Conservation (phyloP, 305 asterid species). For the Ilex paraguariensis region DNA sequence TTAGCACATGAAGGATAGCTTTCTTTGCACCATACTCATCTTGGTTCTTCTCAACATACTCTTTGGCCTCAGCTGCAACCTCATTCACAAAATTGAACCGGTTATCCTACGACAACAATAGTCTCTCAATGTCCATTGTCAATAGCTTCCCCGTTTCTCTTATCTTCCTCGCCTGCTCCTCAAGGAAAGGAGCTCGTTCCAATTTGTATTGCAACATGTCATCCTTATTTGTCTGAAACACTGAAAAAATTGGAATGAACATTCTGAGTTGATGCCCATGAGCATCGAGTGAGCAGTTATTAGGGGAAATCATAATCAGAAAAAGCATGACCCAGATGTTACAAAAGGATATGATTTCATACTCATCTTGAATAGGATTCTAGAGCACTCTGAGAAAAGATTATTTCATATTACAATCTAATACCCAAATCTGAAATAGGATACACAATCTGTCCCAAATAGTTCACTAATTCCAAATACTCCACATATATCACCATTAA, state of each 20-base stretch:
- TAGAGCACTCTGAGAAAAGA: too few species aligned
- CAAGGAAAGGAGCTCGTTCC: conserved; percentile 88
- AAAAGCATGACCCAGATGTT: background rate
- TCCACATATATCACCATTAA: too few species aligned
- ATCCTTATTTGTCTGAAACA: conserved; percentile 55
- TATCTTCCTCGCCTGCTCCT: conserved; percentile 86
- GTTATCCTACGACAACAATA: conserved; percentile 77
- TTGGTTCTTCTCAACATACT: conserved; percentile 77
- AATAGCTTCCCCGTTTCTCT: conserved; percentile 64
- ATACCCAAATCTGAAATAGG: too few species aligned
- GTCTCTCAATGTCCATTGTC: conserved; percentile 74
- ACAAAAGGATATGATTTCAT: too few species aligned
- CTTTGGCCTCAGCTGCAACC: conserved; percentile 89
- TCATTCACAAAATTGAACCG: conserved; percentile 77
- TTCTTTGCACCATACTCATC: conserved; percentile 92
- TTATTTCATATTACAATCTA: too few species aligned
- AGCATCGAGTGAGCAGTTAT: background rate
- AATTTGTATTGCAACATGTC: conserved; percentile 42
- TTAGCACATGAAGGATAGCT: conserved; percentile 85
- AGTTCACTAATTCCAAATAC: too few species aligned
- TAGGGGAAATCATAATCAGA: background rate
- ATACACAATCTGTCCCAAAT: too few species aligned
- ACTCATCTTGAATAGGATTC: too few species aligned
- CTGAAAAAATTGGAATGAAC: background rate
- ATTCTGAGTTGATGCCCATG: background rate